A percentile compares a stretch with the other conserved stretches of the same genome.
These are phyloP conservation scores for Crassisporium funariophilum DNA, from an alignment of 768 basidiomycete genomes.

Conservation along the genomic window DNA sequence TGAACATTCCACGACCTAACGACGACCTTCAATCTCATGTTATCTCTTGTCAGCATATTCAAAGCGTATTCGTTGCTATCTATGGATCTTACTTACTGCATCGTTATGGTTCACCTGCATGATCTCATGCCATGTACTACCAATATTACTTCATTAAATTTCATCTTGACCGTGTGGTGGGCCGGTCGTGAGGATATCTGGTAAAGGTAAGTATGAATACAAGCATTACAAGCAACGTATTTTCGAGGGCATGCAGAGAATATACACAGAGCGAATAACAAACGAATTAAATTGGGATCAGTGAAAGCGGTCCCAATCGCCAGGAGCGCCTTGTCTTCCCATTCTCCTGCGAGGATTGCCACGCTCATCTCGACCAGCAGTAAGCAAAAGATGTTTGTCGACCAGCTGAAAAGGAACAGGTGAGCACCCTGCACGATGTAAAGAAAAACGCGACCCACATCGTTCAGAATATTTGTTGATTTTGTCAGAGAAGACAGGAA, in stretches of 20 bases:
- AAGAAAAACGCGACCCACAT: conserved; percentile 53
- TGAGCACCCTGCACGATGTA: conserved; percentile 5
- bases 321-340: conserved; percentile 43
- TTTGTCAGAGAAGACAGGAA: conserved; percentile 89
- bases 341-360: conserved; percentile 54
- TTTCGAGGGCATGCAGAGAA: too few species aligned
- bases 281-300: conserved; percentile 17
- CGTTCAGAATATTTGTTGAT: conserved; percentile 83
- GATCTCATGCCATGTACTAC: background rate
- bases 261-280: conserved; percentile 6
- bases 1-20: too few species aligned
- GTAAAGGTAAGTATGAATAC: background rate
- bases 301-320: conserved; percentile 61
- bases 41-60: too few species aligned
- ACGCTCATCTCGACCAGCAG: conserved; percentile 58
- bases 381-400: conserved; percentile 74
- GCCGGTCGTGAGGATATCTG: background rate
- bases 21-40: too few species aligned
- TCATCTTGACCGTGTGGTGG: too few species aligned
- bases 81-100: too few species aligned
- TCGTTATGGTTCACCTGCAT: background rate
- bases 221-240: too few species aligned
- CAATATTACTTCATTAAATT: background rate
- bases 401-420: conserved; percentile 52
- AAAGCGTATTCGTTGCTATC: too few species aligned